These are phyloP conservation scores for Candida pseudoviswanathii DNA, from an alignment of 1,139 yeast genomes.

Conservation along the genomic window DNA sequence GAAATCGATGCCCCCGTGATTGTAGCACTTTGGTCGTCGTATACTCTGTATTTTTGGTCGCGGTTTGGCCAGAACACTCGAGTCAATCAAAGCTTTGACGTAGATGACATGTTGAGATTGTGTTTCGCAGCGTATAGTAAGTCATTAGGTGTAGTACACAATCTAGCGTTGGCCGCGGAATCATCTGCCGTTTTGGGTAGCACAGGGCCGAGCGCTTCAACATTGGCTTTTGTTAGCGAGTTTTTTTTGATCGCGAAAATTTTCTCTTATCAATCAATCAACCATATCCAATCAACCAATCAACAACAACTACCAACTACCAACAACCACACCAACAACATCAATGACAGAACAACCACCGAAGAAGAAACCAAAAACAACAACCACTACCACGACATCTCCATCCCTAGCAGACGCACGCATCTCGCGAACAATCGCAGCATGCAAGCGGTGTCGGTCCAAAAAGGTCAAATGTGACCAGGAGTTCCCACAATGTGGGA, in stretches of 20 bases:
- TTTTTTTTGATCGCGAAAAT: not conserved
- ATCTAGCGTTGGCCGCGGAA: no score
- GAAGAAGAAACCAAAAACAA: slow-evolving; percentile 6
- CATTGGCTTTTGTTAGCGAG: not conserved
- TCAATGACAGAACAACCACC: slow-evolving; percentile 3
- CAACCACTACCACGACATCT: not conserved
- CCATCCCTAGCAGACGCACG: slow-evolving; percentile 15
- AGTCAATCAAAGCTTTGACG: no score
- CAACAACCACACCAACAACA: not conserved
- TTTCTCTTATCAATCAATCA: not conserved
- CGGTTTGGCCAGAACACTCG: no score
- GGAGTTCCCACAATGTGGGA: slow-evolving; percentile 74
- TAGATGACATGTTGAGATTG: no score
- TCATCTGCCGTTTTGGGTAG: no score
- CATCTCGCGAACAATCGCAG: slow-evolving; percentile 63
- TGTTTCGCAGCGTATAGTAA: no score
- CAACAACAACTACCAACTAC: not conserved
- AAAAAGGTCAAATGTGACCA: slow-evolving; percentile 86
- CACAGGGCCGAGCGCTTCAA: no score
- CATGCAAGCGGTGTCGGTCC: slow-evolving; percentile 80
- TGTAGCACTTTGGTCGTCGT: no score
- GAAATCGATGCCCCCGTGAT: no score
- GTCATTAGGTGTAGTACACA: no score
- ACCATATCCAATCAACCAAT: not conserved
- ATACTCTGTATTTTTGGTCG: no score